Evolutionary conservation across 1,284 basidiomycete species (phyloP).

Genomic region (Ustilago cynodontis): DNA sequence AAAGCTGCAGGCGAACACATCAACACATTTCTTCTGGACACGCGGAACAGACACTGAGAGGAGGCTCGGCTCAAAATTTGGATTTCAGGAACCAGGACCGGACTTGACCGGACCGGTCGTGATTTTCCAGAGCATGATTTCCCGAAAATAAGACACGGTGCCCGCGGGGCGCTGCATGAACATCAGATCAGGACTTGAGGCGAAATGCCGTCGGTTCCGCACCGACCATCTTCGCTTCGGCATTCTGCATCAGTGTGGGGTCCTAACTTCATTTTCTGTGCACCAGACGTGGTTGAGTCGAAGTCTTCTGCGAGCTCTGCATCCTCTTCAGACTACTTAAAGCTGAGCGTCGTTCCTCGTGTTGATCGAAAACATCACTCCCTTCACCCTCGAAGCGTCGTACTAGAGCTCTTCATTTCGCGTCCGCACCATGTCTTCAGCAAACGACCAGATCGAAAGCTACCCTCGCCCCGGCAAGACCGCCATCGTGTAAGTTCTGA

Average conservation of each 20-base stretch:
- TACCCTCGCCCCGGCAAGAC: slow-evolving; percentile 55
- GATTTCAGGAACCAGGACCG: slow-evolving; percentile 18
- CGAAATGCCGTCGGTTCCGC: slow-evolving; percentile 6
- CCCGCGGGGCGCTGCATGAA: slow-evolving; percentile 24
- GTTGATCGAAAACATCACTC: too few species aligned
- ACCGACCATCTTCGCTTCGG: slow-evolving; percentile 13
- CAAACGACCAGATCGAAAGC: slow-evolving; percentile 36
- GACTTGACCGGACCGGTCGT: slow-evolving; percentile 27
- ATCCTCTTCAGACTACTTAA: too few species aligned
- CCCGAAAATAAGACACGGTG: slow-evolving; percentile 9
- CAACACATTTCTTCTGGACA: too few species aligned
- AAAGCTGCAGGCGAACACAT: neutral
- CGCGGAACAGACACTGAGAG: neutral
- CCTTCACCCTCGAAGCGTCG: neutral
- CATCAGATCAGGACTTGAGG: too few species aligned
- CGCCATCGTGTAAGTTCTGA: slow-evolving; percentile 54
- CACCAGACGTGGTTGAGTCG: neutral
- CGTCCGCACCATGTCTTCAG: slow-evolving; percentile 20
- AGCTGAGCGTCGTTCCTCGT: too few species aligned
- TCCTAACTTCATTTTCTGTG: neutral
- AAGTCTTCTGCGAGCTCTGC: neutral
- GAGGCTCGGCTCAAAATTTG: neutral
- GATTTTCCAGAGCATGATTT: slow-evolving; percentile 7
- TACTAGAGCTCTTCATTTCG: neutral
- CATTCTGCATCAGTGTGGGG: slow-evolving; percentile 3